Base-by-base conservation (phyloP, 176 grass and related monocot species). In the Ampelocalamus luodianensis region DNA sequence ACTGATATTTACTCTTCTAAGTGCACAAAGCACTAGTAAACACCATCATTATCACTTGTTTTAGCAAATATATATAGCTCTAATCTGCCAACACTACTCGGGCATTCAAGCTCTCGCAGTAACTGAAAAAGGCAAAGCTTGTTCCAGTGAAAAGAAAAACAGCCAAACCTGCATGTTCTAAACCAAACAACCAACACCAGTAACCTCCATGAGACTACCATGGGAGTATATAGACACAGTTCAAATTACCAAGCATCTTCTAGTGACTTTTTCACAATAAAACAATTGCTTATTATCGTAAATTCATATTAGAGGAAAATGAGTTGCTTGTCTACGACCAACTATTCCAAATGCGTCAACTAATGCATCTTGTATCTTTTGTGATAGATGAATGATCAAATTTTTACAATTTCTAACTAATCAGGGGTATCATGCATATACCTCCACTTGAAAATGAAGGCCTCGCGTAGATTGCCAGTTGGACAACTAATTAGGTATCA, bases 241-340 rank as follows among this genome's bases (percentile, higher is more conserved):
- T 69, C 20, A 44, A 43, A 58, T 58, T 58, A 1, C 55, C 58
- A 71, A 37, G 5, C 68, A 23, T 71, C 5, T 3, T 13, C 10
- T 18, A 26, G 68, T 68, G 18, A 10, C 37, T n/a, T 68, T 38
- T 39, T 18, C 32, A 10, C 3, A 1, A 20, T 16, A 20, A 39
- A 5, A 67, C 6, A 67, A 67, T 39, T 9, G 18, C 66, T 22
- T 44, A 44, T 0, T 44, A 16, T 48, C 6, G 14, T 24, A 71
- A 43, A 71, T 45, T 54, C 81, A 92, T 34, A 34, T 34, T 34
- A 34, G 32, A 34, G 32, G 32, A 66, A 46, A 46, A 46, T 46
- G 10, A 12, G 44, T 46, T 46, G 44, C 44, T 51, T 51, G 49
- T 4, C 49, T 51, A 17, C 10, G 15, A 51, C 15, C 49, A 51